Conservation (phyloP, 768 basidiomycete species). For the Thelephora ganbajun region DNA sequence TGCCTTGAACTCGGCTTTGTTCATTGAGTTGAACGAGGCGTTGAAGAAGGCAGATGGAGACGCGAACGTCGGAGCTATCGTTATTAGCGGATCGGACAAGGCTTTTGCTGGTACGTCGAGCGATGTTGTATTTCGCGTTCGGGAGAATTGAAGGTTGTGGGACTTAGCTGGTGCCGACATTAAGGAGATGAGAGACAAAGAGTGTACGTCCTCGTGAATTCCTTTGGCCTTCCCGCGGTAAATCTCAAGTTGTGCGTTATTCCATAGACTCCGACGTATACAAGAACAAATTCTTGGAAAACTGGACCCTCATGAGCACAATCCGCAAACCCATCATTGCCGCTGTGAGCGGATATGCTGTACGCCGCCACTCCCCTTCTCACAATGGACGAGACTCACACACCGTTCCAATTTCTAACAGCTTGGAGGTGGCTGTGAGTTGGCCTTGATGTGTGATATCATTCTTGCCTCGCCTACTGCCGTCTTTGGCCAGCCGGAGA, state of each 20-base stretch:
- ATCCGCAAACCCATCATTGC: constrained; percentile 91
- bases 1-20: constrained; percentile 70
- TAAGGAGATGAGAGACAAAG: constrained; percentile 97
- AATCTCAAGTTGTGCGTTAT: constrained; percentile 22
- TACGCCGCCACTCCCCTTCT: constrained; percentile 23
- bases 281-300: constrained; percentile 69
- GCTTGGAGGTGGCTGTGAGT: constrained; percentile 96
- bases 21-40: constrained; percentile 71
- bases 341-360: constrained; percentile 90
- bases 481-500: constrained; percentile 91
- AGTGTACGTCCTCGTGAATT: constrained; percentile 36
- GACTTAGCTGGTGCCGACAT: constrained; percentile 86
- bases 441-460: constrained; percentile 94
- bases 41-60: constrained; percentile 60
- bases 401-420: constrained; percentile 16
- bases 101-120: constrained; percentile 76
- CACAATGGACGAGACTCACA: neutral
- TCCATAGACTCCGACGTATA: constrained; percentile 73
- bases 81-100: constrained; percentile 83
- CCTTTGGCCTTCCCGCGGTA: constrained; percentile 7
- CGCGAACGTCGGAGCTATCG: constrained; percentile 63
- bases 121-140: neutral
- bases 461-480: constrained; percentile 84
- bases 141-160: neutral
- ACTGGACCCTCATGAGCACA: constrained; percentile 62